Evolutionary conservation across 306 rosid genomes (phyloP).

Genomic region (Carpinus viminea): DNA sequence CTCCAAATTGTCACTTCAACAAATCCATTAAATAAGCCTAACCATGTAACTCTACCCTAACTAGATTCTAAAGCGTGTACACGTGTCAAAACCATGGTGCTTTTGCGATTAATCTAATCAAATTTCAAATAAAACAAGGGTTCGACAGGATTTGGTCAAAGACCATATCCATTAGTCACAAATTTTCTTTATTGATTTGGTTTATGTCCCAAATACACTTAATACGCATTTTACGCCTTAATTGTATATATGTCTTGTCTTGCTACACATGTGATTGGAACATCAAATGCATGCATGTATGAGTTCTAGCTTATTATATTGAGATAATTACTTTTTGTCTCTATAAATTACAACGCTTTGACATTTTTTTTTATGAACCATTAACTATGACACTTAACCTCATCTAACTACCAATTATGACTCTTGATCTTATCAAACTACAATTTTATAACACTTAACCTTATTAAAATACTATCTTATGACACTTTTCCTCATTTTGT

Average conservation of each 20-base stretch:
- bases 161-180: slow-evolving; percentile 1
- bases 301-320: no score
- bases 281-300: background rate
- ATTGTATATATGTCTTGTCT: background rate
- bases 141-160: background rate
- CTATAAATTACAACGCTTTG: no score
- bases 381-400: no score
- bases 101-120: no score
- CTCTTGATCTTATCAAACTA: no score
- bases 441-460: no score
- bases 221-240: background rate
- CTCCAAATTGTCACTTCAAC: background rate
- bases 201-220: slow-evolving; percentile 35
- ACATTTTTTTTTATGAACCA: no score
- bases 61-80: background rate
- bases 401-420: no score
- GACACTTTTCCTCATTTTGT: no score
- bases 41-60: background rate
- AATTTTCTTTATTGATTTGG: background rate
- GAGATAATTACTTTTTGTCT: no score
- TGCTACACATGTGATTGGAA: background rate
- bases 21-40: background rate
- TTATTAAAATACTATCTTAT: no score
- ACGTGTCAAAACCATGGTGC: background rate
- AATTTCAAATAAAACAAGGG: background rate